Evolutionary conservation across 768 basidiomycete genomes (phyloP).

Genomic region (Hericium alpestre): DNA sequence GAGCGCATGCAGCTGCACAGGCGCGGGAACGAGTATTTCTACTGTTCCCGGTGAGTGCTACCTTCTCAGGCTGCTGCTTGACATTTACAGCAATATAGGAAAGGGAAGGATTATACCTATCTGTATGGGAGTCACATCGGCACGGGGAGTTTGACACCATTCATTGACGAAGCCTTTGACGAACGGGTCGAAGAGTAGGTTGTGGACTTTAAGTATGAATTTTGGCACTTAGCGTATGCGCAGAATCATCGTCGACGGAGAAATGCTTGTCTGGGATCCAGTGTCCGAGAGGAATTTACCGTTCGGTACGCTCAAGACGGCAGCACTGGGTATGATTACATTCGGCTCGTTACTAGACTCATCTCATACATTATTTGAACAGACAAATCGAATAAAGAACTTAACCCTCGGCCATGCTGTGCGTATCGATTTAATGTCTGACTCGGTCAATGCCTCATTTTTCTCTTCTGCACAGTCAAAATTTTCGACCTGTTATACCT

Average conservation of each 20-base stretch:
- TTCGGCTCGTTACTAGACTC: not conserved
- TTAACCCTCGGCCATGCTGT: slow-evolving; percentile 88
- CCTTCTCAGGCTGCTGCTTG: not conserved
- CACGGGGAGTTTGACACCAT: slow-evolving; percentile 80
- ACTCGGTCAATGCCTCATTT: not conserved
- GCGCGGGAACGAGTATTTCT: slow-evolving; percentile 81
- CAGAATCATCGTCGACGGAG: slow-evolving; percentile 91
- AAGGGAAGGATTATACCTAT: slow-evolving; percentile 85
- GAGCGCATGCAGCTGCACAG: slow-evolving; percentile 96
- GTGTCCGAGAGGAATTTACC: slow-evolving; percentile 78
- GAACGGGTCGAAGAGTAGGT: slow-evolving; percentile 71
- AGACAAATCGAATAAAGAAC: slow-evolving; percentile 65
- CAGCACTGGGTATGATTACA: slow-evolving; percentile 55
- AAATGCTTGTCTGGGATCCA: slow-evolving; percentile 99
- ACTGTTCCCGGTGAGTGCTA: slow-evolving; percentile 67
- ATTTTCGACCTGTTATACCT: slow-evolving; percentile 90
- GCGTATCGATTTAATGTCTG: slow-evolving; percentile 20
- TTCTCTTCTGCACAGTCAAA: slow-evolving; percentile 54
- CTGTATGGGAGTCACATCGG: slow-evolving; percentile 83
- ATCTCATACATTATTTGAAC: not conserved
- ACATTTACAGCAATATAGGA: slow-evolving; percentile 33
- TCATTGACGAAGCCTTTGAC: slow-evolving; percentile 69
- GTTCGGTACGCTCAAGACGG: slow-evolving; percentile 90
- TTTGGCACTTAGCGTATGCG: not conserved
- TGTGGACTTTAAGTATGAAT: not conserved